These are phyloP conservation scores for Corylus avellana DNA, from an alignment of 306 rosid genomes.

Conservation along the genomic window DNA sequence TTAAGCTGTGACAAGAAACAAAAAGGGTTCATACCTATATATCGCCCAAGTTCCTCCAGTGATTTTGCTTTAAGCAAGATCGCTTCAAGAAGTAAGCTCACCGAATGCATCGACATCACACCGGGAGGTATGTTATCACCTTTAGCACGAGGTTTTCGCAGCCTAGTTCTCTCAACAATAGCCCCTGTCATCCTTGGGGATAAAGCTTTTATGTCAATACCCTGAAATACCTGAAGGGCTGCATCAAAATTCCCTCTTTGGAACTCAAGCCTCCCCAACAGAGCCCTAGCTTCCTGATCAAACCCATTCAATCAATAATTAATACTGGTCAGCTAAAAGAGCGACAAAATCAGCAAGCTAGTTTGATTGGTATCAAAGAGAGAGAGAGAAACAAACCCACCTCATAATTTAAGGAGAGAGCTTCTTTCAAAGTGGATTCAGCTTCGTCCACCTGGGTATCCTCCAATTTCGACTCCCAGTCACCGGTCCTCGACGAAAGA, in stretches of 20 bases:
- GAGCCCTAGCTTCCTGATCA: constrained; percentile 85
- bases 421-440: constrained; percentile 90
- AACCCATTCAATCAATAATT: constrained; percentile 15
- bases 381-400: constrained; percentile 34
- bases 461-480: constrained; percentile 75
- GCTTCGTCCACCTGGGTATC: constrained; percentile 90
- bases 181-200: constrained; percentile 76
- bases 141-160: constrained; percentile 52
- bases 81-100: constrained; percentile 92
- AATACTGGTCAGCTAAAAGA: background rate
- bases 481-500: constrained; percentile 85
- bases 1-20: constrained; percentile 3
- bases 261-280: constrained; percentile 94
- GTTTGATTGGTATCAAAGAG: background rate
- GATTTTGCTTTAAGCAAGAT: constrained; percentile 85
- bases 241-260: constrained; percentile 89
- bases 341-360: constrained; percentile 1
- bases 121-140: constrained; percentile 46
- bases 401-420: constrained; percentile 91
- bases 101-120: constrained; percentile 91
- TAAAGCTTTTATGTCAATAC: constrained; percentile 67
- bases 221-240: constrained; percentile 92
- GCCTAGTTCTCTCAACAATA: constrained; percentile 62
- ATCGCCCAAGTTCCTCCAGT: constrained; percentile 68
- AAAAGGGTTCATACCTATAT: constrained; percentile 46